These are phyloP conservation scores for Sclerotinia subarctica DNA, from an alignment of 2,329 filamentous ascomycete genomes.

Conservation along the genomic window DNA sequence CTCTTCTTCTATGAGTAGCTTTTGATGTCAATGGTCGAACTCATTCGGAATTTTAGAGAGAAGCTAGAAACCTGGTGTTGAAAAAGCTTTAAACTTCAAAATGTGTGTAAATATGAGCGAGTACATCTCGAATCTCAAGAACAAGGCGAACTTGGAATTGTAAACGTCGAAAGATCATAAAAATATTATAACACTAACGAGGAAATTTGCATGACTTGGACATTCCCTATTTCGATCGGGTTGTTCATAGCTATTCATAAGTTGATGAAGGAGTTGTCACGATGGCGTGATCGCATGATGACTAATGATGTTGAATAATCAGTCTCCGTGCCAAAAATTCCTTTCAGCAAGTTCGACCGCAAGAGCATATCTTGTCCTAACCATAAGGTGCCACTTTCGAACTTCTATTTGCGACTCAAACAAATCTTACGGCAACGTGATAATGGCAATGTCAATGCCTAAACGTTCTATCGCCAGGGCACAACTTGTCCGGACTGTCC, in stretches of 20 bases:
- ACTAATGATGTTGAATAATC: constrained; percentile 3
- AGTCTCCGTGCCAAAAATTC: not conserved
- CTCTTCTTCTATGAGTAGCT: too few species aligned
- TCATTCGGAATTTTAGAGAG: too few species aligned
- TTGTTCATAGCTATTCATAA: not conserved
- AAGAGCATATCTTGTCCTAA: not conserved
- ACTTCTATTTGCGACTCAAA: not conserved
- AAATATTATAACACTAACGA: too few species aligned
- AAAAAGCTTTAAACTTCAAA: too few species aligned
- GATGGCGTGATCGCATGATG: constrained; percentile 12
- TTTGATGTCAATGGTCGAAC: too few species aligned
- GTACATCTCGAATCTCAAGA: too few species aligned
- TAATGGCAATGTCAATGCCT: not conserved
- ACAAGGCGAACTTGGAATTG: too few species aligned
- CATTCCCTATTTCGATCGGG: not conserved
- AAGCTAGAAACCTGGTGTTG: too few species aligned
- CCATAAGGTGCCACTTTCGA: not conserved
- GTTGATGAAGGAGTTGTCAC: not conserved
- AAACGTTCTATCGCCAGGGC: not conserved
- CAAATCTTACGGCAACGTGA: not conserved
- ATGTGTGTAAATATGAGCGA: too few species aligned
- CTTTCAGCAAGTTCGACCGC: not conserved
- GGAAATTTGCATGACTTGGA: too few species aligned
- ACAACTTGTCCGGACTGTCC: not conserved
- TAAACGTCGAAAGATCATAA: too few species aligned